Base-by-base conservation (phyloP, 2,329 filamentous ascomycete genomes). In the Beauveria brongniartii region DNA sequence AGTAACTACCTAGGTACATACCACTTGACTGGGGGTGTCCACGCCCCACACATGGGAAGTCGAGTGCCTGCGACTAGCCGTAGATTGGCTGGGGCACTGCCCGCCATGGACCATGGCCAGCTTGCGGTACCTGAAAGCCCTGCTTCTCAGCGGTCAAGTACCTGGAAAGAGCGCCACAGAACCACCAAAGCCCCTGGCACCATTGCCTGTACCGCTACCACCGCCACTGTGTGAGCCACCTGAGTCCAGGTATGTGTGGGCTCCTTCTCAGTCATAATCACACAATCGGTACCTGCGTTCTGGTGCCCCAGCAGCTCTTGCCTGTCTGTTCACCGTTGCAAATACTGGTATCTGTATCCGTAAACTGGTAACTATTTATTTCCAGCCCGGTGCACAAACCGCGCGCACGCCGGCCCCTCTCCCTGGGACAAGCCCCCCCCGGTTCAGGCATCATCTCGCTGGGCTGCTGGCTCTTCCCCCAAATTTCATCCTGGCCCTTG, bases 301-400 rank as follows among this genome's bases (percentile, higher is more conserved):
- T 37, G 34, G 34, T 37, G 34, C 34, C 34, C 16, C 34, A 37
- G 30, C 12, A 34, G 34, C 34, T 37, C 34, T 37, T 37, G 34
- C 34, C 34, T 37, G 34, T 16, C 14, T 37, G 34, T 37, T 6
- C 34, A 37, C 34, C 12, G 14, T 37, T 37, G 12, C 10, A 16
- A 37, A 37, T 37, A 37, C 34, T 37, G 34, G 14, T 37, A 37
- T 43, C 41, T 9, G 18, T 43, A 37, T 43, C 41, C n/a, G 18
- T 43, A 37, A 37, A 37, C 34, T 37, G 34, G 3, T 7, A 28
- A 8, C 5, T 37, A 16, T 16, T 20, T 51, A 5, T 28, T n/a
- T 51, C 47, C 34, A 20, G 26, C 10, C 48, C 48, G 47, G 57
- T 46, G 52, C 56, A 61, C 58, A 60, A 54, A 55, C 59, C 41